Base-by-base conservation (phyloP, 805 yeast genomes). In the Spathaspora passalidarum region DNA sequence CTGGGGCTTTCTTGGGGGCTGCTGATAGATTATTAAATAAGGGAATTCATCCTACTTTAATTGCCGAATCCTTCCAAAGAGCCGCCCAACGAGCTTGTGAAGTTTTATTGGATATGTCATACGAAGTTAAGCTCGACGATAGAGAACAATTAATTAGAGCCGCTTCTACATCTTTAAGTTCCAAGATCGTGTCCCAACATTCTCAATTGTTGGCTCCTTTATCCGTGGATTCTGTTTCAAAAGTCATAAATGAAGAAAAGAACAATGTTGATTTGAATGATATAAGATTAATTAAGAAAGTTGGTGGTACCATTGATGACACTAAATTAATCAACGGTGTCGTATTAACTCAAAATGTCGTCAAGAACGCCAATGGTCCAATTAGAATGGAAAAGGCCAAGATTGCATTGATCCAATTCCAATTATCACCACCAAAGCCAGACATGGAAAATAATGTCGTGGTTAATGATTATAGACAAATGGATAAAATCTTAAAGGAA, bases 401-500 rank as follows among this genome's bases (percentile, higher is more conserved):
- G 54, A 89, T 89, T 62, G 98, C 87, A 22, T 79, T 87, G 61
- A 80, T 87, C 60, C 99, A 90, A 74, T 94, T 88, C 75, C 99
- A 88, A 75, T 79, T 90, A 51, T 88, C 96, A 17, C 97, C 97
- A 19, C 97, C 97, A 54, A 90, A 90, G 64, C 97, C 97, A 17
- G 97, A 90, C 62, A 86, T 95, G 86, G 99, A 94, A 72, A 94
- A 94, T 68, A 92, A 91, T 63, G 92, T 94, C 42, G 96, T 94
- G 47, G 98, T 94, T 45, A 94, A 88, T 62, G 99, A 94, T 68
- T 94, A 94, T 74, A 82, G 99, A 69, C 99, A 94, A 70, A 94
- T 94, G 99, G 99, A 94, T 69, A 94, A 92, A 73, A 94, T 94
- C 56, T 76, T 94, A 63, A 94, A 95, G 63, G 99, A 94, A 71